Evolutionary conservation across 164 flowering plant genomes (phyloP).

Genomic region (Tetracentron sinense): DNA sequence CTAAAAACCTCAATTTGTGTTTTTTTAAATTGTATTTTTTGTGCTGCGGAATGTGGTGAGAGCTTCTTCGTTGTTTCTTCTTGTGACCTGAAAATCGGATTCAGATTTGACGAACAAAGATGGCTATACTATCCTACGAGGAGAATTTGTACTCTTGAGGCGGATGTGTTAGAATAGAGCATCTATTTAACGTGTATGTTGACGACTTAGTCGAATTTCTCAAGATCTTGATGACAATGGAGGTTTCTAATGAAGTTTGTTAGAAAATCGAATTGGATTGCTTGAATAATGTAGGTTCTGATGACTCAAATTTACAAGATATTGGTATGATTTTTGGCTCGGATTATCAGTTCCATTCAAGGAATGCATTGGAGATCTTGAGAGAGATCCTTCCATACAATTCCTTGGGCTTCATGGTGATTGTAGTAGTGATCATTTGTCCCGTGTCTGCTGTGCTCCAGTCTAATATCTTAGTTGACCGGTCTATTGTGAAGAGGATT

Average conservation of each 20-base stretch:
- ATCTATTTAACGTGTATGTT: no score
- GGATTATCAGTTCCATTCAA: slow-evolving; percentile 40
- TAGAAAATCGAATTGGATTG: slow-evolving; percentile 5
- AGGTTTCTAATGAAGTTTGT: slow-evolving; percentile 6
- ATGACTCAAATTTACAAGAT: not conserved
- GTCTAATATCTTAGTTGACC: slow-evolving; percentile 71
- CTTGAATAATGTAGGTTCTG: slow-evolving; percentile 2
- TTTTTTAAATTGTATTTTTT: not conserved
- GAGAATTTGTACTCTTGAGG: no score
- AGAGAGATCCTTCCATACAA: slow-evolving; percentile 82
- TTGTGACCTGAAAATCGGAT: not conserved
- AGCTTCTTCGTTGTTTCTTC: not conserved
- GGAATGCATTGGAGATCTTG: slow-evolving; percentile 78
- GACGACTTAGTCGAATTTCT: slow-evolving; percentile 1
- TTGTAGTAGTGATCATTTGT: slow-evolving; percentile 64
- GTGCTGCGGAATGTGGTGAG: not conserved
- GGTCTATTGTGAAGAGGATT: slow-evolving; percentile 50
- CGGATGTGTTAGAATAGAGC: no score
- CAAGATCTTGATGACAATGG: slow-evolving; percentile 10
- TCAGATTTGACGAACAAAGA: not conserved
- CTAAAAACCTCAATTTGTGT: not conserved
- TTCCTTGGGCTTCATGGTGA: slow-evolving; percentile 47
- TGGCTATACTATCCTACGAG: not conserved
- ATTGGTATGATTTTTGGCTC: slow-evolving; percentile 2
- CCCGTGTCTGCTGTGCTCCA: slow-evolving; percentile 68